Evolutionary conservation across 1,284 basidiomycete genomes (phyloP).

Genomic region (Tilletia setariae): DNA sequence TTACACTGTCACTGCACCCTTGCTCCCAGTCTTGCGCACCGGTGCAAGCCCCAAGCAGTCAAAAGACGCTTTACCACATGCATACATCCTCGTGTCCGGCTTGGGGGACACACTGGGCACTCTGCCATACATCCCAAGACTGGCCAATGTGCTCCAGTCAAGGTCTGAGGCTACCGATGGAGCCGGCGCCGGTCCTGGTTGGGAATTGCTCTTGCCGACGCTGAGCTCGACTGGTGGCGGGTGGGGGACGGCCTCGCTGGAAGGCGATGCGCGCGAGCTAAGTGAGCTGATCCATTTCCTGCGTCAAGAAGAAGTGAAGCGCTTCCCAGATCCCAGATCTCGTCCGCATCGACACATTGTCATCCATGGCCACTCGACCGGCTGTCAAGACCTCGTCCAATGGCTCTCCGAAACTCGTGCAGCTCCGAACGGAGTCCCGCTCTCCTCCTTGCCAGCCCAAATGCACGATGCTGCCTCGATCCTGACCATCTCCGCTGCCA

Average conservation of each 20-base stretch:
- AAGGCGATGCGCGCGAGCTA: conserved; percentile 49
- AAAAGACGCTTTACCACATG: conserved; percentile 42
- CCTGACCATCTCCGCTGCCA: conserved; percentile 21
- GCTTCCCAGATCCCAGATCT: neutral
- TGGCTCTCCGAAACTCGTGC: conserved; percentile 28
- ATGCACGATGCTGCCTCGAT: neutral
- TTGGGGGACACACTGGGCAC: conserved; percentile 45
- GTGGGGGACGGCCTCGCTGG: conserved; percentile 38
- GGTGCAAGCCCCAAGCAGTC: conserved; percentile 49
- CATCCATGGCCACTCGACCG: conserved; percentile 51
- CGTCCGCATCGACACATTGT: conserved; percentile 24
- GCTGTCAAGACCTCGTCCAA: conserved; percentile 46
- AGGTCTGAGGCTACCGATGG: neutral
- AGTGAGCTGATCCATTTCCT: conserved; percentile 32
- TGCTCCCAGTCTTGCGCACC: neutral
- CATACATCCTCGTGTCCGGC: conserved; percentile 41
- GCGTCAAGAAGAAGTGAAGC: conserved; percentile 16
- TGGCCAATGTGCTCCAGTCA: conserved; percentile 24
- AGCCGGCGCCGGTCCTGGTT: conserved; percentile 15
- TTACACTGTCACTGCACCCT: neutral
- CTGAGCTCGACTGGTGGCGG: conserved; percentile 44
- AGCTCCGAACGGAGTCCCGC: neutral
- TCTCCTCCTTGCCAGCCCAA: conserved; percentile 29
- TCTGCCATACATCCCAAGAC: conserved; percentile 35
- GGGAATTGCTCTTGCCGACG: conserved; percentile 39